These are phyloP conservation scores for Harrya chromipes DNA, from an alignment of 768 basidiomycete species.

Conservation along the genomic window DNA sequence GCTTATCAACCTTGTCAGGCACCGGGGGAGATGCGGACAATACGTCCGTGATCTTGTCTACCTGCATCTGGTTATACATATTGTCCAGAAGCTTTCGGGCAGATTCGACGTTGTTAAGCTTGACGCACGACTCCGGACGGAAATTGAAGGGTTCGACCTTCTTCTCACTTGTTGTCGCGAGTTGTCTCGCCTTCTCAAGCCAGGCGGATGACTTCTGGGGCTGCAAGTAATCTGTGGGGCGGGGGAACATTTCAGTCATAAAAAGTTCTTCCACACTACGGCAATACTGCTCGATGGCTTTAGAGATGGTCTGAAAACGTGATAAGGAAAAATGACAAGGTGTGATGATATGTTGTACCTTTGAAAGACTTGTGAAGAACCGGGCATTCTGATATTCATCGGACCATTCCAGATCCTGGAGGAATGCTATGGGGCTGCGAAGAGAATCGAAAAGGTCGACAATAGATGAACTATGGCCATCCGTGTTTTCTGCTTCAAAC, in stretches of 20 bases:
- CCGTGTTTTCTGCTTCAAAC: slow-evolving; percentile 75
- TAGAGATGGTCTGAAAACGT: slow-evolving; percentile 72
- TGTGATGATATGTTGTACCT: slow-evolving; percentile 46
- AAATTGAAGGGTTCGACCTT: slow-evolving; percentile 96
- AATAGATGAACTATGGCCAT: slow-evolving; percentile 95
- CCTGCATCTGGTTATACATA: slow-evolving; percentile 90
- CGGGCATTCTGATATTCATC: slow-evolving; percentile 85
- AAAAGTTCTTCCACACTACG: slow-evolving; percentile 84
- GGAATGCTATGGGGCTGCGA: slow-evolving; percentile 82
- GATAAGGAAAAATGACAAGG: not conserved
- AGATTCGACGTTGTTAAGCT: slow-evolving; percentile 95
- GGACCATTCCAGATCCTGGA: slow-evolving; percentile 89
- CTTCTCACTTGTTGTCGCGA: slow-evolving; percentile 78
- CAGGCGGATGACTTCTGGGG: slow-evolving; percentile 86
- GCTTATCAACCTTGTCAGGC: slow-evolving; percentile 63
- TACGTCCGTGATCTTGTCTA: slow-evolving; percentile 76
- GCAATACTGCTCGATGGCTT: slow-evolving; percentile 91
- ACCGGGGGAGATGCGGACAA: slow-evolving; percentile 61
- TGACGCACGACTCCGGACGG: slow-evolving; percentile 89
- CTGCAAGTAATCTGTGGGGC: slow-evolving; percentile 71
- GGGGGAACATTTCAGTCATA: slow-evolving; percentile 93
- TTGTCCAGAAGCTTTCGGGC: slow-evolving; percentile 89
- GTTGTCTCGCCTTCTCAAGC: slow-evolving; percentile 81
- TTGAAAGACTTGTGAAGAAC: slow-evolving; percentile 86
- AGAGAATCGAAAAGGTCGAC: slow-evolving; percentile 95